Base-by-base conservation (phyloP, 1,139 yeast species). In the Schwanniomyces etchellsii region DNA sequence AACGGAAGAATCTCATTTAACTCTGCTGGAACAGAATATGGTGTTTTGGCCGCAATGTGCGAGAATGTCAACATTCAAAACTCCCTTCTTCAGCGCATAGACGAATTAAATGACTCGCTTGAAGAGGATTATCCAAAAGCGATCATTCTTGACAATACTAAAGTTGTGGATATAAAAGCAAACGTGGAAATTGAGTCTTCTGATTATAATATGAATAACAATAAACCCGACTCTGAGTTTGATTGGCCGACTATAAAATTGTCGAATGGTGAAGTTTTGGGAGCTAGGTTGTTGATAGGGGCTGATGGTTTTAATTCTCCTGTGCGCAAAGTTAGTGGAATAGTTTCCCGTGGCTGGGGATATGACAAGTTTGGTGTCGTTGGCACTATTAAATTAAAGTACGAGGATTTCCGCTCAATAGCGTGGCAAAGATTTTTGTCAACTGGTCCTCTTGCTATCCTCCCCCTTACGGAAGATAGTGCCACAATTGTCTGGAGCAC, bases 301-400 rank as follows among this genome's bases (percentile, higher is more conserved):
- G 95, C 96, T 14, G 98, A 91, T 53, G 99, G 99, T 1, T 86
- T 79, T 52, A 86, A 89, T 55, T 88, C 97, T 0, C 96, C 96
- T 0, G 98, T 84, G 3, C 71, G 97, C 28, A 68, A 74, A 40
- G 89, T 74, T 50, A 82, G 96, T 0, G 77, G 75, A 2, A 86
- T 93, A 34, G 79, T 79, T 48, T 77, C 94, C 5, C 70, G 95
- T 29, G 98, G 98, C 5, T 93, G 98, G 98, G 75, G 73, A 35
- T 91, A 91, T 55, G 68, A 81, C 43, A 72, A 88, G 29, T 85
- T 80, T 59, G 98, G 97, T 2, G 81, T 88, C 11, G 99, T 91
- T 2, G 96, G 94, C 0, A 83, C 95, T 1, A 57, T 91, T 44
- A 76, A 80, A 38, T 61, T 84, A 29, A 85, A 80, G 43, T 77